These are phyloP conservation scores for Solanum phureja DNA, from an alignment of 257 asterid species.

Conservation along the genomic window DNA sequence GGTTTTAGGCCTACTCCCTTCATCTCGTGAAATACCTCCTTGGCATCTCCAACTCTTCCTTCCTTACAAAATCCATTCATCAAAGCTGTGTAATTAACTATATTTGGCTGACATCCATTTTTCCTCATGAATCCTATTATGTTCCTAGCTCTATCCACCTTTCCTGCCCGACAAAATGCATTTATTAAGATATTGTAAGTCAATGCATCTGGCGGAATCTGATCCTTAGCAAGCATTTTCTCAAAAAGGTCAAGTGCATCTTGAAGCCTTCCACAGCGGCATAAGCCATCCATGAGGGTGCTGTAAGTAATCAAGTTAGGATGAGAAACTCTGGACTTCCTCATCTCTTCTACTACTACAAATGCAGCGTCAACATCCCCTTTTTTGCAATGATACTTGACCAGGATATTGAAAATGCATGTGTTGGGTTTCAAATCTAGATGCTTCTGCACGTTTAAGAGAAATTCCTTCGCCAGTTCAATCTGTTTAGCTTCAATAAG, in stretches of 20 bases:
- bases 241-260: conserved; percentile 65
- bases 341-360: conserved; percentile 73
- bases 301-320: conserved; percentile 90
- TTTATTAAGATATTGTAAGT: conserved; percentile 66
- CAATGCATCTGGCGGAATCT: conserved; percentile 74
- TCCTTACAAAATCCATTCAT: conserved; percentile 71
- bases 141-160: conserved; percentile 51
- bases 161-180: conserved; percentile 63
- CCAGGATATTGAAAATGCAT: conserved; percentile 85
- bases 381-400: conserved; percentile 69
- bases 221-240: conserved; percentile 76
- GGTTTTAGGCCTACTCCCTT: conserved; percentile 43
- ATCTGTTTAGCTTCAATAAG: conserved; percentile 60
- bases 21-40: conserved; percentile 44
- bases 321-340: conserved; percentile 38
- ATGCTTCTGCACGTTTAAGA: conserved; percentile 42
- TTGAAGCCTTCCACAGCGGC: conserved; percentile 47
- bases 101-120: conserved; percentile 72
- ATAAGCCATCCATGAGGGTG: conserved; percentile 75
- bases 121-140: conserved; percentile 75
- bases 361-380: conserved; percentile 64
- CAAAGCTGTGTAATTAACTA: conserved; percentile 56
- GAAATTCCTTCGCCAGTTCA: conserved; percentile 58
- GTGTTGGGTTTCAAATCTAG: conserved; percentile 66
- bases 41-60: conserved; percentile 64